Percentiles rank a stretch among this genome's conserved stretches.
Conservation (phyloP, 2,329 filamentous ascomycete species). For the Stachybotrys echinatus region DNA sequence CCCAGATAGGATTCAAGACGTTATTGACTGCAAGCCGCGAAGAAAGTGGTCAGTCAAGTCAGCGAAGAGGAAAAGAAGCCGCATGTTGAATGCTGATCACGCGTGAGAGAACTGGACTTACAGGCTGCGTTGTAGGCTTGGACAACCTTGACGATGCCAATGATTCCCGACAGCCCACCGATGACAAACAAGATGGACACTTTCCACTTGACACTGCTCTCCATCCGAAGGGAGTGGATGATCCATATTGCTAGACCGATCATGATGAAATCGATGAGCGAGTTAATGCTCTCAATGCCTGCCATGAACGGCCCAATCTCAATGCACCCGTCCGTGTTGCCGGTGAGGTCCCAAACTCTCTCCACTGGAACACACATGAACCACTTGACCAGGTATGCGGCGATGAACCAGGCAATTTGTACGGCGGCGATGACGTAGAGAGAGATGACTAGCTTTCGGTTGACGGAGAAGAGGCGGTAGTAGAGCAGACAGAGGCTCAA, state of each 20-base stretch:
- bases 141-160: background rate
- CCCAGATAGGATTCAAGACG: background rate
- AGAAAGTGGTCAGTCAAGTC: too few relatives aligned
- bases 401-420: background rate
- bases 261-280: conserved; percentile 2
- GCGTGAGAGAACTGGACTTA: background rate
- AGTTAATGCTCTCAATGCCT: conserved; percentile 1
- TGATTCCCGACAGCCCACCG: background rate
- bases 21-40: too few relatives aligned
- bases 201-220: background rate
- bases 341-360: background rate
- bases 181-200: background rate
- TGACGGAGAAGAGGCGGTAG: conserved; percentile 1
- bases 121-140: background rate
- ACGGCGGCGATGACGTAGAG: background rate
- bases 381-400: background rate
- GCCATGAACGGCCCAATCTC: background rate
- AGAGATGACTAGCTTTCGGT: background rate
- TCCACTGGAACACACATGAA: conserved; percentile 1
- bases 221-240: background rate
- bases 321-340: background rate
- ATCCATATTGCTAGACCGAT: background rate
- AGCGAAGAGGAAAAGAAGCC: too few relatives aligned
- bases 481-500: conserved; percentile 1
- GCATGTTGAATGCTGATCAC: background rate